Conservation (phyloP, 495 filamentous ascomycete genomes). For the Penicillium diatomitis region DNA sequence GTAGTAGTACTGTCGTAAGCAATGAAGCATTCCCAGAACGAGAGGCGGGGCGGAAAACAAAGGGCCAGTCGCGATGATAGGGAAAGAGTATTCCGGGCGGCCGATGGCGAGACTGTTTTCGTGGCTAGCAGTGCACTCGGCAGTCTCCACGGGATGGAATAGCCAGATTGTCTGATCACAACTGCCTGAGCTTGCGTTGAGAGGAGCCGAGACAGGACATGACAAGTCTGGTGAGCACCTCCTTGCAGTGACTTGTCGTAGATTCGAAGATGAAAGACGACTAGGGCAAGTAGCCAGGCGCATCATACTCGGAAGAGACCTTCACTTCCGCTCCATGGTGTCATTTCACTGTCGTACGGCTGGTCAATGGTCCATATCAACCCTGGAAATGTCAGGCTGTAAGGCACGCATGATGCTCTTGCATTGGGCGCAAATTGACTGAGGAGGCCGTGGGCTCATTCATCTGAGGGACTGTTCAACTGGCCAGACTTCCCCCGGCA, state of each 20-base stretch:
- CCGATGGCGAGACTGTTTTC: not conserved
- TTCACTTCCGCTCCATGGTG: constrained; percentile 11
- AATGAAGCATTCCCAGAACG: not conserved
- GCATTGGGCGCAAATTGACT: constrained; percentile 3
- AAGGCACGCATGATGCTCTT: constrained; percentile 16
- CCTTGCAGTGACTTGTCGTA: no score
- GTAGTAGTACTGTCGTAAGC: not conserved
- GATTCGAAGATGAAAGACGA: no score
- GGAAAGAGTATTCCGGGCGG: not conserved
- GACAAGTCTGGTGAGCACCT: no score
- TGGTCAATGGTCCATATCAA: constrained; percentile 16
- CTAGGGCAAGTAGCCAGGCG: no score
- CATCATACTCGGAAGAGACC: no score
- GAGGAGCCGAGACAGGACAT: no score
- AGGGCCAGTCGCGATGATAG: not conserved
- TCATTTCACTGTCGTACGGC: constrained; percentile 14
- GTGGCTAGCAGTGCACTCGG: no score
- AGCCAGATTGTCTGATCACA: no score
- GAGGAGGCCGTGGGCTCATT: not conserved
- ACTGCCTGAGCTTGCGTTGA: no score
- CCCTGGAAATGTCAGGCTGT: constrained; percentile 15
- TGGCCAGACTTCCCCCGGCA: not conserved
- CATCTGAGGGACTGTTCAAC: no score
- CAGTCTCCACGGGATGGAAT: no score
- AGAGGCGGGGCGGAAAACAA: constrained; percentile 15